These are phyloP conservation scores for Ophiobolus disseminans DNA, from an alignment of 2,329 filamentous ascomycete genomes.

Conservation along the genomic window DNA sequence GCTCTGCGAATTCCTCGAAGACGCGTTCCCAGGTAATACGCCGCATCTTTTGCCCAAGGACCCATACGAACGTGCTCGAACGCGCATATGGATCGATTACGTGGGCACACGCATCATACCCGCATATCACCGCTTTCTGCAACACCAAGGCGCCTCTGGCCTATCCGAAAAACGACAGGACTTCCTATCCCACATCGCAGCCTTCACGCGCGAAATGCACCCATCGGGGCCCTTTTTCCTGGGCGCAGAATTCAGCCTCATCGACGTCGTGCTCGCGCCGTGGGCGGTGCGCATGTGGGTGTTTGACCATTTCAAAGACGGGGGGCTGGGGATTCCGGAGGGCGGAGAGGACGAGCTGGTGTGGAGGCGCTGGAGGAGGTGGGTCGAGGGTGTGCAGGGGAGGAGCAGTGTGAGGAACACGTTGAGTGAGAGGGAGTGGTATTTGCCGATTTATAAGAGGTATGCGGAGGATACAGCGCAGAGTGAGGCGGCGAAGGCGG, in stretches of 20 bases:
- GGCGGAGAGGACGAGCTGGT: conserved; percentile 61
- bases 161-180: conserved; percentile 62
- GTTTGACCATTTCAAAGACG: conserved; percentile 76
- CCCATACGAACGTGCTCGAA: conserved; percentile 69
- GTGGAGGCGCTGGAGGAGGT: conserved; percentile 72
- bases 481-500: conserved; percentile 58
- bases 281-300: conserved; percentile 76
- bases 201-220: conserved; percentile 69
- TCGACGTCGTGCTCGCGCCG: conserved; percentile 75
- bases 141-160: conserved; percentile 46
- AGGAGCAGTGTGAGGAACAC: conserved; percentile 71
- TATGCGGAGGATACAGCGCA: conserved; percentile 57
- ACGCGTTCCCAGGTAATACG: conserved; percentile 64
- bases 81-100: conserved; percentile 77
- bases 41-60: conserved; percentile 65
- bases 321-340: conserved; percentile 60
- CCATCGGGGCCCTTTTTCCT: conserved; percentile 70
- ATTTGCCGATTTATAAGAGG: conserved; percentile 69
- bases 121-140: conserved; percentile 68
- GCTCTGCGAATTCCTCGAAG: conserved; percentile 78
- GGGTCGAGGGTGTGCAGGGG: conserved; percentile 65
- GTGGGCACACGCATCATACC: conserved; percentile 72
- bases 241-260: conserved; percentile 67
- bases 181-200: conserved; percentile 65
- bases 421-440: conserved; percentile 71